Percentiles rank a stretch among this genome's conserved stretches.
Evolutionary conservation across 768 basidiomycete genomes (phyloP).

Genomic region (Boletales sp.): DNA sequence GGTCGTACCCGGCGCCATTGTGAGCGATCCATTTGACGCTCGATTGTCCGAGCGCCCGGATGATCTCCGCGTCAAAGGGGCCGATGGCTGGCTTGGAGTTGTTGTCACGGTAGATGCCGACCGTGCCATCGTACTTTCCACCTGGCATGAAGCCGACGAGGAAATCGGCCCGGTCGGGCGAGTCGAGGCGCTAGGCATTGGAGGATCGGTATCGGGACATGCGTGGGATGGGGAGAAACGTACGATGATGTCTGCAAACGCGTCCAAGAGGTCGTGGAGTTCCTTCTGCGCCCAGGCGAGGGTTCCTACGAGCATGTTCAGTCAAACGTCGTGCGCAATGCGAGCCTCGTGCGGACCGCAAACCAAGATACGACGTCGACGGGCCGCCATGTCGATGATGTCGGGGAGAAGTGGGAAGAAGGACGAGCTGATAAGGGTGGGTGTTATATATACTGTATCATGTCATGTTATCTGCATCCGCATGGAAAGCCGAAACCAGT

Average conservation of each 20-base stretch:
- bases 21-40: slow-evolving; percentile 83
- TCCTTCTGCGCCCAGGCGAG: slow-evolving; percentile 84
- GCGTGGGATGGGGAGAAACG: slow-evolving; percentile 27
- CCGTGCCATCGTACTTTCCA: slow-evolving; percentile 69
- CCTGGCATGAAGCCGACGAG: slow-evolving; percentile 57
- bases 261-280: slow-evolving; percentile 56
- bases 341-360: slow-evolving; percentile 26
- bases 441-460: too few relatives aligned
- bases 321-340: neutral
- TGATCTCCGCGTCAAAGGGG: slow-evolving; percentile 75
- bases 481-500: too few relatives aligned
- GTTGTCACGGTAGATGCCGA: slow-evolving; percentile 81
- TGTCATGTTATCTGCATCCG: too few relatives aligned
- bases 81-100: slow-evolving; percentile 63
- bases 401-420: neutral
- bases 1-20: slow-evolving; percentile 92
- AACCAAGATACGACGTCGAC: slow-evolving; percentile 28
- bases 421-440: neutral
- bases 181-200: slow-evolving; percentile 47
- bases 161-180: slow-evolving; percentile 64
- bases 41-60: slow-evolving; percentile 55
- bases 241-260: slow-evolving; percentile 75
- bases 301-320: slow-evolving; percentile 40
- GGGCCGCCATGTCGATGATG: slow-evolving; percentile 12
- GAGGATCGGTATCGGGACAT: neutral